Conservation (phyloP, 352 stramenopile species). For the Globisporangium cylindrosporum region DNA sequence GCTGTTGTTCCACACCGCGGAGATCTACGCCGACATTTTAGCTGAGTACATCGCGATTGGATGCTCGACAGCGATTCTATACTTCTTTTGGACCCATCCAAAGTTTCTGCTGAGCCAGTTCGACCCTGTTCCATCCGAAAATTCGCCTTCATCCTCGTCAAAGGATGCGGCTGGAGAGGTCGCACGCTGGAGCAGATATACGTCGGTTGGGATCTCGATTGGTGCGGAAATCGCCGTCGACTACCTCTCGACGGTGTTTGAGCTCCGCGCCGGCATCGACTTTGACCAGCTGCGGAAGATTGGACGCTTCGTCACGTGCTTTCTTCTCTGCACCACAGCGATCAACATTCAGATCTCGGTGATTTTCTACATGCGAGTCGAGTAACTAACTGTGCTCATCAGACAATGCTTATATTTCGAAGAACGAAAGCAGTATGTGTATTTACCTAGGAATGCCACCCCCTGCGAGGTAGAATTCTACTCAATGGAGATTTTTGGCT, state of each 20-base stretch:
- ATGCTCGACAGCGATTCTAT: slow-evolving; percentile 26
- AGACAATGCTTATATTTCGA: background rate
- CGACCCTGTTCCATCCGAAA: background rate
- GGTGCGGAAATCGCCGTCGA: slow-evolving; percentile 23
- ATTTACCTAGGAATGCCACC: no score
- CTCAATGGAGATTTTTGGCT: no score
- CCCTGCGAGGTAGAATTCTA: no score
- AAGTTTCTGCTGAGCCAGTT: slow-evolving; percentile 21
- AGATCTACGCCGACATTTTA: slow-evolving; percentile 30
- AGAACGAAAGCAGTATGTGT: no score
- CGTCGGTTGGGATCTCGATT: slow-evolving; percentile 11
- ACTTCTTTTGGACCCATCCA: slow-evolving; percentile 27
- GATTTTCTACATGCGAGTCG: slow-evolving; percentile 14
- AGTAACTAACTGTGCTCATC: background rate
- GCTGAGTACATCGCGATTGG: slow-evolving; percentile 47
- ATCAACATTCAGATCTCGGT: slow-evolving; percentile 34
- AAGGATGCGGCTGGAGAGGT: background rate
- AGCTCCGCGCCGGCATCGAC: slow-evolving; percentile 24
- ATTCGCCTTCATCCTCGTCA: background rate
- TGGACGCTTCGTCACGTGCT: slow-evolving; percentile 21
- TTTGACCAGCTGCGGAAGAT: slow-evolving; percentile 23
- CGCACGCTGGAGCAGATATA: slow-evolving; percentile 14
- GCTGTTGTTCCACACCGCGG: slow-evolving; percentile 23
- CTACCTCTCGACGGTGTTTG: slow-evolving; percentile 21
- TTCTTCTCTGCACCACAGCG: slow-evolving; percentile 27